These are phyloP conservation scores for Malus sieversii DNA, from an alignment of 306 rosid genomes.

Conservation along the genomic window DNA sequence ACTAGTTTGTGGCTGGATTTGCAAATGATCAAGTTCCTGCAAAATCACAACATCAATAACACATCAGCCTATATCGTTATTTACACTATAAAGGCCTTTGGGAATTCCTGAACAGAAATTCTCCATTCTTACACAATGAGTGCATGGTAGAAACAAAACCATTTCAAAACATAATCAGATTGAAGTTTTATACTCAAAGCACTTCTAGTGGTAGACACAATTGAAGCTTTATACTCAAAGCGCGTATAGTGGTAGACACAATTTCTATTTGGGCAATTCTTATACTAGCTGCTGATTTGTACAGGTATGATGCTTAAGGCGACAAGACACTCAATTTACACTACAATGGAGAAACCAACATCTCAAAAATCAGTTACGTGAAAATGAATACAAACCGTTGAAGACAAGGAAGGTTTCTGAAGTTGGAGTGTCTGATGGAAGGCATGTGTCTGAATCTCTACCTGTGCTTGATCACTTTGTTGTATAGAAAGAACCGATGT, in stretches of 20 bases:
- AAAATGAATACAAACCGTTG: background rate
- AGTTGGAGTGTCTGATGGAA: slow-evolving; percentile 21
- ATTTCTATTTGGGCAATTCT: background rate
- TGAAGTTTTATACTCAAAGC: background rate
- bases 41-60: slow-evolving; percentile 10
- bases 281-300: background rate
- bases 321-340: background rate
- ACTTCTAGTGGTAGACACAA: background rate
- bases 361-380: background rate
- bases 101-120: background rate
- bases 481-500: slow-evolving; percentile 30
- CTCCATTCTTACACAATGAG: background rate
- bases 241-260: background rate
- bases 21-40: slow-evolving; percentile 49
- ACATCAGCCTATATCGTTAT: background rate
- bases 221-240: background rate
- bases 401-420: slow-evolving; percentile 22
- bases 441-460: slow-evolving; percentile 27
- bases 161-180: background rate
- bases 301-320: background rate
- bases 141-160: background rate
- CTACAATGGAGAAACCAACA: background rate
- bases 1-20: slow-evolving; percentile 35
- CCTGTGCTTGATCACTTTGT: slow-evolving; percentile 36
- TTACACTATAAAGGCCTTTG: background rate